Conservation (phyloP, 129 eudicot genomes). For the Pseudognaphalium luteoalbum region DNA sequence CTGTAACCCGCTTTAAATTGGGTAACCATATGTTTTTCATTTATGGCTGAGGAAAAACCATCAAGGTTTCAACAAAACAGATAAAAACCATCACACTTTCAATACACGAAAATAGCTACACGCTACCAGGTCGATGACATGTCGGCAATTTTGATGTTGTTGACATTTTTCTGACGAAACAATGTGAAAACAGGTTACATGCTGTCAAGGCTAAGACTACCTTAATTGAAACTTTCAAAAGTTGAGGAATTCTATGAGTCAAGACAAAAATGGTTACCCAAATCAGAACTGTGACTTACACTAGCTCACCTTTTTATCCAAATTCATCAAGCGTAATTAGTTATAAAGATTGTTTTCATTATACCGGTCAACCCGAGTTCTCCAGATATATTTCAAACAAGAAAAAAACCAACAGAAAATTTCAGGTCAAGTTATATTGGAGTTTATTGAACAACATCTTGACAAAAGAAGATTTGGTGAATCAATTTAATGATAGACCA, state of each 20-base stretch:
- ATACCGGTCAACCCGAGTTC: slow-evolving; percentile 16
- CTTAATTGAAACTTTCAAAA: neutral
- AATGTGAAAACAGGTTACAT: neutral
- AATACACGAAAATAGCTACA: neutral
- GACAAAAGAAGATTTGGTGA: slow-evolving; percentile 18
- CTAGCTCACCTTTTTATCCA: neutral
- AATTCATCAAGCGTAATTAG: neutral
- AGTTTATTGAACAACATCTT: slow-evolving; percentile 26
- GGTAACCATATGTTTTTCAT: slow-evolving; percentile 2
- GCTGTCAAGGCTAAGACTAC: neutral
- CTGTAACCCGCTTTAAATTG: neutral
- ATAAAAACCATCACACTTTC: neutral
- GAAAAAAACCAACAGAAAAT: slow-evolving; percentile 23
- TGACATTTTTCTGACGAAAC: neutral
- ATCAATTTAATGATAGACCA: slow-evolving; percentile 15
- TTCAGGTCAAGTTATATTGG: slow-evolving; percentile 1
- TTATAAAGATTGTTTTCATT: slow-evolving; percentile 18
- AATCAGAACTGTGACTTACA: neutral
- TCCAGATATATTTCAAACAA: slow-evolving; percentile 10
- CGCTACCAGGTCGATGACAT: neutral
- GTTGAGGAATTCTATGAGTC: neutral
- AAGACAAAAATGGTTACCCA: neutral
- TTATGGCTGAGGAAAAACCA: neutral
- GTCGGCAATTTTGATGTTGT: neutral
- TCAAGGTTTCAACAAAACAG: neutral